Base-by-base conservation (phyloP, 257 asterid species). In the Lavandula angustifolia region DNA sequence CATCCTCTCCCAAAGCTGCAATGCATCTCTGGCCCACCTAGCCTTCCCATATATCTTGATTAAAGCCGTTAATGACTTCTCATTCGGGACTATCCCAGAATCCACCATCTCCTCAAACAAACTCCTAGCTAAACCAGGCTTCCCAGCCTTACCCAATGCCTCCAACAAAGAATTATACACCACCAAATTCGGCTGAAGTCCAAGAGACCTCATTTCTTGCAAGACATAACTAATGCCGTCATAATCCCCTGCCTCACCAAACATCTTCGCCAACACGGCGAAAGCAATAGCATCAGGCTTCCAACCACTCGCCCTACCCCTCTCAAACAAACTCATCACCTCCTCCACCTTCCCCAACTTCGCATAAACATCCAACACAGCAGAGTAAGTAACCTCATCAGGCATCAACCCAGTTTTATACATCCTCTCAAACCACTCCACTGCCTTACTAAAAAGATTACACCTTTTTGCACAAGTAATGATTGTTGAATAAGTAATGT, bases 361-460 rank as follows among this genome's bases (percentile, higher is more conserved):
- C 0, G 99, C 95, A 71, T 94, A 94, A 64, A 94, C 96, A 71
- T 94, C 99, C 13, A 94, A 62, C 7, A 89, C 76, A 33, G 97
- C 94, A 0, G 99, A 94, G 27, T 94, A 94, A 47, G 99, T 94
- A 14, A 94, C 97, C 73, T 94, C 99, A 75, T 94, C 99, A 14
- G 99, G 99, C 87, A 89, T 87, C 22, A 94, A 58, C 3, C 99
- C 99, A 13, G 99, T 94, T 67, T 75, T 85, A 62, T 94, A 89
- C 99, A 94, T 94, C 71, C 94, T 81, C 82, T 94, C 97, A 69
- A 94, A 94, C 99, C 96, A 94, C 81, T 82, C 96, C n/a, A 89
- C 84, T 0, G 99, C 99, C 71, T 87, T 89, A 18, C 85, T 88
- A 53, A 84, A 94, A 69, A 84, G 90, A 70, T 82, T 81, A 29